Evolutionary conservation across 257 asterid species (phyloP).

Genomic region (Capsicum chinense): DNA sequence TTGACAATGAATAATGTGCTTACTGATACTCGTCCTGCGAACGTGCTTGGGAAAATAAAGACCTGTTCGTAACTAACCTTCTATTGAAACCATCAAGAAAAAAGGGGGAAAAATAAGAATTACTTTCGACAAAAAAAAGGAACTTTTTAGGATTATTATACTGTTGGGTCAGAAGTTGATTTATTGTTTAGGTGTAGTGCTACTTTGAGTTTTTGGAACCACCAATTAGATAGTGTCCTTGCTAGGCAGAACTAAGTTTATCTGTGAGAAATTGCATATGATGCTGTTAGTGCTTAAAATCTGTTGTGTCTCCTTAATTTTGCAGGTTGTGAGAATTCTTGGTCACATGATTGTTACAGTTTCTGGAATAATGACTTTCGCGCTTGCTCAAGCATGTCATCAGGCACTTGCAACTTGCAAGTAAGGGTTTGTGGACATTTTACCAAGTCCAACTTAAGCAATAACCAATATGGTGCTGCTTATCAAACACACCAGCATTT

Average conservation of each 20-base stretch:
- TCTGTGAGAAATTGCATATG: conserved; percentile 16
- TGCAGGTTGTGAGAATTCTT: conserved; percentile 50
- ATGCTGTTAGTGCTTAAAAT: background rate
- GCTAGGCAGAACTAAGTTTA: conserved; percentile 12
- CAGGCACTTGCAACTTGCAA: conserved; percentile 47
- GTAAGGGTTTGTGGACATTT: conserved; percentile 36
- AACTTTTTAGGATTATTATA: background rate
- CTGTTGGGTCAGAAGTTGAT: background rate
- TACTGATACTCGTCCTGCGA: background rate
- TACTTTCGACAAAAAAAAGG: background rate
- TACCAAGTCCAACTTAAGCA: background rate
- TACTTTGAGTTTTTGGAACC: conserved; percentile 1
- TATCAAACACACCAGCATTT: background rate
- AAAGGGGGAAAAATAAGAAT: background rate
- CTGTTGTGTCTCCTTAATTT: conserved; percentile 26
- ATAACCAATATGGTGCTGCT: background rate
- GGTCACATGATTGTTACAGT: conserved; percentile 50
- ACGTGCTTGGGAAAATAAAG: background rate
- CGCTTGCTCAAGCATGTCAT: conserved; percentile 51
- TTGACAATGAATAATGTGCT: background rate
- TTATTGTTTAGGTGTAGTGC: background rate
- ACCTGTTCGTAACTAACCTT: background rate
- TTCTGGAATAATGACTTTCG: conserved; percentile 48
- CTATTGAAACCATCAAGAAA: background rate
- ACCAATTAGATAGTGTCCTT: background rate